Percentiles rank a stretch among this genome's conserved stretches.
Conservation (phyloP, 768 basidiomycete species). For the Tulasnella sp. region DNA sequence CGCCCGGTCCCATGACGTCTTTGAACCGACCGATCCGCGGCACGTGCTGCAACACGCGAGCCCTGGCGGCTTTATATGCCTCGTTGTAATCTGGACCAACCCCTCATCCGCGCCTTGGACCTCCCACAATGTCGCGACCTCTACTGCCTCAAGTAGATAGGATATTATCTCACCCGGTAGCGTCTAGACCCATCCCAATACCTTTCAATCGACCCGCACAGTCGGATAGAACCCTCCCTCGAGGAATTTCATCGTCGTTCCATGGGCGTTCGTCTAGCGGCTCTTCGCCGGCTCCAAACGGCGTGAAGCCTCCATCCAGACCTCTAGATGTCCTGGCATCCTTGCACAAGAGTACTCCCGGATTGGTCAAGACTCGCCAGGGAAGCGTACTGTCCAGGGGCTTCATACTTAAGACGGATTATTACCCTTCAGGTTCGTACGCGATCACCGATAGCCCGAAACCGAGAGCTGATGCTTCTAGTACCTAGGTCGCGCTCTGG, state of each 20-base stretch:
- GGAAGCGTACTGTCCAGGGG: conserved; percentile 86
- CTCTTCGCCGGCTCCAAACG: background rate
- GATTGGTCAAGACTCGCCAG: conserved; percentile 75
- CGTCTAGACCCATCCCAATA: background rate
- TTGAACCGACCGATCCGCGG: conserved; percentile 6
- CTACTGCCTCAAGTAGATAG: conserved; percentile 18
- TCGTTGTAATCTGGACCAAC: conserved; percentile 11
- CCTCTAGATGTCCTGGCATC: conserved; percentile 33
- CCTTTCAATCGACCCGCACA: background rate
- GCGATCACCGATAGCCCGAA: conserved; percentile 36
- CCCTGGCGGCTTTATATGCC: background rate
- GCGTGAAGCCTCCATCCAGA: background rate
- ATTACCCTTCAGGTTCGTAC: conserved; percentile 71
- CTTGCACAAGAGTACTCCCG: conserved; percentile 34
- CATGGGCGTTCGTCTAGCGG: conserved; percentile 27
- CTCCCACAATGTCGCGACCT: conserved; percentile 19
- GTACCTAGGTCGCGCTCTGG: conserved; percentile 76
- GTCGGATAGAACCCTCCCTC: conserved; percentile 3
- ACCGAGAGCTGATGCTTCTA: conserved; percentile 35
- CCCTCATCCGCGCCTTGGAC: conserved; percentile 4
- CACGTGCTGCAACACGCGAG: background rate
- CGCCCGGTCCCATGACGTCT: background rate
- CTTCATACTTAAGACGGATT: conserved; percentile 93
- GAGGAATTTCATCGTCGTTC: background rate
- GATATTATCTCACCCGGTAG: background rate